Base-by-base conservation (phyloP, 73 alveolate species). In the Uronychia binucleata region DNA sequence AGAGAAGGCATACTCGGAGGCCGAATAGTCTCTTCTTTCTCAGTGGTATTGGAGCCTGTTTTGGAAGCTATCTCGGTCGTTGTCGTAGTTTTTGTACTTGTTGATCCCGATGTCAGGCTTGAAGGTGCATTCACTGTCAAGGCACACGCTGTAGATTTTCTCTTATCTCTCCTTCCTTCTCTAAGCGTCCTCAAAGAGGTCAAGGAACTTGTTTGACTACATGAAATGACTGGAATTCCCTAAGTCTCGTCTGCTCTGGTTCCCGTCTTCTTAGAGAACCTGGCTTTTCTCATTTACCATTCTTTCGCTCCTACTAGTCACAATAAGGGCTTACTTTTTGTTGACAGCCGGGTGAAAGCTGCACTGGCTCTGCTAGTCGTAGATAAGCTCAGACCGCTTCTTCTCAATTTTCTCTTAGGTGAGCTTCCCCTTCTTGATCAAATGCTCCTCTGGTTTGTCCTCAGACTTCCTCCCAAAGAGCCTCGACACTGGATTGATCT, bases 101-200 rank as follows among this genome's bases (percentile, higher is more conserved):
- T 74, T 58, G 26, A 80, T 87, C n/a, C 85, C 86, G 32, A 87
- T 30, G 28, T 60, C 75, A 1, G 93, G 93, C 75, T 87, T 87
- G 74, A 87, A 87, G 31, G 93, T 87, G 57, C 93, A 87, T 35
- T 87, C 93, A 5, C 77, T 79, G 30, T 87, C 93, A 19, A 87
- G 30, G 25, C 88, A 81, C 60, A 67, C 87, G 31, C 82, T n/a
- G 58, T 87, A 81, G 26, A 87, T 74, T 46, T 81, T 58, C 11
- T 81, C 85, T 31, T 81, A 57, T 33, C 93, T 59, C 30, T 81
- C 85, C 11, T 29, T 5, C 74, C 93, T 80, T 30, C 57, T 31
- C 75, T 26, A 13, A 0, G 93, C 93, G 31, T 87, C 93, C n/a
- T 87, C 86, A 35, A 75, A 87, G 30, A 86, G 74, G 5, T 79